Base-by-base conservation (phyloP, 345 rosid species). In the Mercurialis annua region DNA sequence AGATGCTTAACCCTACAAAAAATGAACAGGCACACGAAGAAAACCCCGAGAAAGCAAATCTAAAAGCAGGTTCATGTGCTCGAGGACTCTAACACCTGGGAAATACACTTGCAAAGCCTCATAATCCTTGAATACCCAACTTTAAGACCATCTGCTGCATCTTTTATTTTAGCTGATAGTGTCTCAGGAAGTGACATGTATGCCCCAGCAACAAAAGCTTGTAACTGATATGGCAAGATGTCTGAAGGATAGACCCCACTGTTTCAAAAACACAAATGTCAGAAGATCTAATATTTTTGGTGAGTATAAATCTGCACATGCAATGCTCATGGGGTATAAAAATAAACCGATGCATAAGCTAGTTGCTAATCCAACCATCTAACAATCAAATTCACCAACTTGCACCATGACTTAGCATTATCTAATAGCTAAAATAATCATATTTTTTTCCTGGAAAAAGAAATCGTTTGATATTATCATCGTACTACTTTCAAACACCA, bases 191-290 rank as follows among this genome's bases (percentile, higher is more conserved):
- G 66, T 1, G 72, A 59, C 29, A 54, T 79, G 46, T 51, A 65
- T 23, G 65, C 56, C 53, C 65, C 71, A 21, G 59, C 49, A 20
- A 69, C 15, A 20, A 59, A 44, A 52, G 74, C 75, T 66, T 75
- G 67, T 52, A 80, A 51, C 26, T 34, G 42, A 66, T 65, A 42
- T 6, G 87, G 90, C 58, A 74, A 61, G 40, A 76, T 59, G 31
- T 81, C 88, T 1, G 81, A 73, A 65, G 92, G 90, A 79, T 88
- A 85, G 44, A 83, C 57, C 68, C 90, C 90, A 64, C 90, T 85
- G 93, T 55, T 69, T 23, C 65, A 67, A 52, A 78, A 73, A 74
- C 27, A 16, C 60, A 51, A 64, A 20, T 2, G 46, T 61, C 23
- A 68, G 72, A 46, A 9, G 31, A 64, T 53, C 51, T 20, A 27